Evolutionary conservation across 495 filamentous ascomycete species (phyloP).

Genomic region (Tuber indicum): DNA sequence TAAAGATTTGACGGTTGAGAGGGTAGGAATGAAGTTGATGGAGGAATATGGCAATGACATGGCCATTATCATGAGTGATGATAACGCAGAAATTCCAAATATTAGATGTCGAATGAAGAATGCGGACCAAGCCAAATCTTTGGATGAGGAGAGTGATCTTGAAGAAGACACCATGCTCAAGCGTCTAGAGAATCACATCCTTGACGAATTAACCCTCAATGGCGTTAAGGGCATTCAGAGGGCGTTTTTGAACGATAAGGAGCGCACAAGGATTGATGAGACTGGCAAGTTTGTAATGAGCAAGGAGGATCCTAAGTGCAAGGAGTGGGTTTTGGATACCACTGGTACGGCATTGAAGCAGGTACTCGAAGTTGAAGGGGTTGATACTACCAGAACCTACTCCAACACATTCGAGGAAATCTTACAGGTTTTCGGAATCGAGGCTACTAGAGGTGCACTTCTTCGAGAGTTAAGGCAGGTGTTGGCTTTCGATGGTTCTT

Average conservation of each 20-base stretch:
- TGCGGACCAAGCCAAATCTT: constrained; percentile 61
- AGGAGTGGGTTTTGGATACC: constrained; percentile 93
- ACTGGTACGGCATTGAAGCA: constrained; percentile 75
- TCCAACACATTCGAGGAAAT: constrained; percentile 94
- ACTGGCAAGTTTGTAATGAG: constrained; percentile 63
- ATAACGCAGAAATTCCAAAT: constrained; percentile 92
- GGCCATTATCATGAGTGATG: constrained; percentile 92
- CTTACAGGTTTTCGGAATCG: constrained; percentile 89
- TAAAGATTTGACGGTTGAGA: constrained; percentile 83
- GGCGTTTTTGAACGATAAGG: constrained; percentile 84
- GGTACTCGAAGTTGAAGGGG: constrained; percentile 77
- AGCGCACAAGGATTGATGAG: constrained; percentile 54
- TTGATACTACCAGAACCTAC: constrained; percentile 81
- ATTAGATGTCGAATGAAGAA: constrained; percentile 83
- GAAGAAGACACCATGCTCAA: constrained; percentile 88
- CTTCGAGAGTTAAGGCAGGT: constrained; percentile 83
- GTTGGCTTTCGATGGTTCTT: constrained; percentile 93
- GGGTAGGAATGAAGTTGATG: constrained; percentile 85
- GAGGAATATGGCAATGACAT: constrained; percentile 78
- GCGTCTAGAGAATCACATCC: constrained; percentile 78
- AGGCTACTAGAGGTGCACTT: constrained; percentile 78
- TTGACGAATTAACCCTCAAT: constrained; percentile 82
- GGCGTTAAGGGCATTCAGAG: constrained; percentile 81
- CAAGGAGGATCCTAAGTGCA: constrained; percentile 65
- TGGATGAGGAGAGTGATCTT: constrained; percentile 68